Base-by-base conservation (phyloP, 495 filamentous ascomycete species). In the Platismatia glauca region DNA sequence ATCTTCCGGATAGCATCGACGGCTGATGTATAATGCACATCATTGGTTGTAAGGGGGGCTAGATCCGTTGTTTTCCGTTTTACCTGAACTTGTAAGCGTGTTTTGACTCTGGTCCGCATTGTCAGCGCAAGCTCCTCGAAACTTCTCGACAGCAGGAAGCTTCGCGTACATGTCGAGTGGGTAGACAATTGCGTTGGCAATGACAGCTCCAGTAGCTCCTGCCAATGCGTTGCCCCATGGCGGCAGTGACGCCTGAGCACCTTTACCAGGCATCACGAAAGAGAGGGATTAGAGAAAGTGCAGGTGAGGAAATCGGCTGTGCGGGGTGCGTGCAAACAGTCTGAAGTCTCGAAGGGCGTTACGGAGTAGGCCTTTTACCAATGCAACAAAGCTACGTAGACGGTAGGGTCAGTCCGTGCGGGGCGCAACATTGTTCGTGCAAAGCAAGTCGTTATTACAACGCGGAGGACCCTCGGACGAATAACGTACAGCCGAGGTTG, bases 111-210 rank as follows among this genome's bases (percentile, higher is more conserved):
- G 66, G 38, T 55, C 37, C n/a, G 58, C 18, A 9, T 31, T 33
- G 52, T 65, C 27, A 65, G 58, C 57, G 50, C 3, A 7, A 61
- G 52, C 22, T 27, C 12, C 27, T 48, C 20, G n/a, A 48, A 12
- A 15, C 41, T 34, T 15, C 22, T 55, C 35, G 7, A 11, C 8
- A 52, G 12, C 27, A 18, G 22, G 18, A 37, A 44, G 38, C 8
- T 39, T 43, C 46, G 76, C 88, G 75, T 78, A 97, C 93, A 99
- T 90, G 75, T 99, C 94, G 39, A 99, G 79, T 18, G 94, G 94
- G 75, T 99, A 99, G 60, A 97, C 95, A 60, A 96, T 76, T 33
- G 94, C 87, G 81, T 99, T 99, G 43, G 94, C 95, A 53, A 99
- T 76, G 16, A 97, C 89, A 39, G 95, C 94, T 57, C 94, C 93